These are phyloP conservation scores for Pistacia atlantica DNA, from an alignment of 345 rosid species.

Conservation along the genomic window DNA sequence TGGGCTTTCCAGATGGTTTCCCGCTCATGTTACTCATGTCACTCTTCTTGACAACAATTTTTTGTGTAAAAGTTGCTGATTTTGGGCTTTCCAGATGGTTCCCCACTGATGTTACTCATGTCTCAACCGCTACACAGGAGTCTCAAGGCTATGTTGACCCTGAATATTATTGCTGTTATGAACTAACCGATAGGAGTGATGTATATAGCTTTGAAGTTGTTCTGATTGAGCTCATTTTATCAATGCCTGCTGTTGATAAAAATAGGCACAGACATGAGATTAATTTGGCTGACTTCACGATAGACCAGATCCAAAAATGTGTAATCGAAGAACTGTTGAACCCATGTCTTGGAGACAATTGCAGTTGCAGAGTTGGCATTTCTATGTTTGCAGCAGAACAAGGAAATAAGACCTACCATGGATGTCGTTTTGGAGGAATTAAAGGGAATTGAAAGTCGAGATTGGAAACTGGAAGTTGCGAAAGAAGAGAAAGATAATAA, in stretches of 20 bases:
- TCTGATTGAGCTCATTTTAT: conserved; percentile 60
- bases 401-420: conserved; percentile 61
- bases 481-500: conserved; percentile 7
- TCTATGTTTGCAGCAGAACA: conserved; percentile 60
- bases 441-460: conserved; percentile 34
- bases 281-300: conserved; percentile 58
- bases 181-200: conserved; percentile 66
- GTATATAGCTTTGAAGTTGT: conserved; percentile 83
- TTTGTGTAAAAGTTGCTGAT: conserved; percentile 65
- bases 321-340: conserved; percentile 39
- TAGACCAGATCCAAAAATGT: conserved; percentile 47
- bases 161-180: conserved; percentile 63
- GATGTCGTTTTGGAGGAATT: conserved; percentile 48
- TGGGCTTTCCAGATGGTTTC: conserved; percentile 59
- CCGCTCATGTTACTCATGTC: conserved; percentile 56
- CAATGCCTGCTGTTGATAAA: conserved; percentile 69
- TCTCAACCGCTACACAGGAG: conserved; percentile 76
- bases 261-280: conserved; percentile 53
- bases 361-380: conserved; percentile 62
- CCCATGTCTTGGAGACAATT: conserved; percentile 25
- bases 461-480: conserved; percentile 17
- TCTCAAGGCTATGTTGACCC: conserved; percentile 74
- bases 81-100: conserved; percentile 62
- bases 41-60: conserved; percentile 27
- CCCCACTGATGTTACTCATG: conserved; percentile 56